Evolutionary conservation across 371 early-diverging fungal species (phyloP).

Genomic region (Mortierella sp.): DNA sequence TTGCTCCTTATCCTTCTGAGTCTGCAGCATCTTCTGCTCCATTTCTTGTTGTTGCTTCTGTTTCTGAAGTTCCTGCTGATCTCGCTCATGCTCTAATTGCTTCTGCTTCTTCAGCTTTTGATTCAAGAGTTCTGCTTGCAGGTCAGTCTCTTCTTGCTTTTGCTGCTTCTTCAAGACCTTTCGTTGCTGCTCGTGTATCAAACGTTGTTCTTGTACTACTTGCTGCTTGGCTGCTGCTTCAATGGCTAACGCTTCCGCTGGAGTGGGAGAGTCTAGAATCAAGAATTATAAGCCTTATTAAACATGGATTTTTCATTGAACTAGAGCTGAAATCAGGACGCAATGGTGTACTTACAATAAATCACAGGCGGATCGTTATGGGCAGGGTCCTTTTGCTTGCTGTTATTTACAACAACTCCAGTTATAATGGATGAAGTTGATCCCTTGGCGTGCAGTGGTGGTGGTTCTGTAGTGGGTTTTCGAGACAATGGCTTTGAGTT

Average conservation of each 20-base stretch:
- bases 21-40: conserved; percentile 39
- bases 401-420: conserved; percentile 55
- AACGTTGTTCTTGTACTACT: conserved; percentile 51
- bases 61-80: conserved; percentile 34
- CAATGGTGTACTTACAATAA: conserved; percentile 29
- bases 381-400: conserved; percentile 28
- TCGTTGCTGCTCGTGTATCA: conserved; percentile 58
- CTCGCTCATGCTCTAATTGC: conserved; percentile 35
- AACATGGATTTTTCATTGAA: not conserved
- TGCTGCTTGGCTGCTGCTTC: conserved; percentile 68
- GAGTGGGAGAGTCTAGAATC: conserved; percentile 34
- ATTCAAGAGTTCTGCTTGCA: conserved; percentile 24
- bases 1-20: conserved; percentile 42
- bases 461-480: conserved; percentile 48
- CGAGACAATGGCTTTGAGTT: conserved; percentile 58
- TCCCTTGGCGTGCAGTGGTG: conserved; percentile 49
- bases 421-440: conserved; percentile 63
- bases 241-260: conserved; percentile 57
- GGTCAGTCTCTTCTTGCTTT: conserved; percentile 45
- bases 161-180: conserved; percentile 26
- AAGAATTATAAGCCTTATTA: not conserved
- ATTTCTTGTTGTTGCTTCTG: conserved; percentile 32
- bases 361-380: conserved; percentile 11
- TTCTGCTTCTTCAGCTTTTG: conserved; percentile 29
- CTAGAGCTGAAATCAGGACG: not conserved